Conservation (phyloP, 164 flowering plant species). For the Kalanchoe fedtschenkoi region DNA sequence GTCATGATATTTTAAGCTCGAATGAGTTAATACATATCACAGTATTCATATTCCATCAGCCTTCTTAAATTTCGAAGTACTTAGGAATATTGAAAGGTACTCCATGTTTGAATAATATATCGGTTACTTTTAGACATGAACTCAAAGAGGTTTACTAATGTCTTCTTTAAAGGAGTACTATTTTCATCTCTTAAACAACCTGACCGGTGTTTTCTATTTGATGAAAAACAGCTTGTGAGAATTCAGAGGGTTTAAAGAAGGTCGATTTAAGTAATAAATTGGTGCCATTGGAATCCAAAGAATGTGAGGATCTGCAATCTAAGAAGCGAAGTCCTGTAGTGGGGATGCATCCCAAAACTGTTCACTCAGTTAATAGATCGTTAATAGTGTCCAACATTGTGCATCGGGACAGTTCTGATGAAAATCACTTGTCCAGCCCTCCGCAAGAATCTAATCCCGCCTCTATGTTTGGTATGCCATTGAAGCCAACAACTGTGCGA, state of each 20-base stretch:
- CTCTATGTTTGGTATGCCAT: conserved; percentile 28
- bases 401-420: conserved; percentile 37
- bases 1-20: no score
- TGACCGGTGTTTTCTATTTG: neutral
- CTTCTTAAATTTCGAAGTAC: neutral
- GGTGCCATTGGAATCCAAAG: conserved; percentile 23
- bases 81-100: neutral
- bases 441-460: conserved; percentile 35
- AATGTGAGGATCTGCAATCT: conserved; percentile 17
- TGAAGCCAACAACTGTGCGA: conserved; percentile 40
- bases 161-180: neutral
- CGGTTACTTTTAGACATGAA: no score
- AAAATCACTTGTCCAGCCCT: conserved; percentile 25
- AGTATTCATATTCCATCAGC: neutral
- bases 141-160: neutral
- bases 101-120: no score
- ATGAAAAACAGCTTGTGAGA: conserved; percentile 40
- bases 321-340: conserved; percentile 28
- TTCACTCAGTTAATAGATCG: conserved; percentile 20
- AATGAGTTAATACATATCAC: neutral
- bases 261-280: conserved; percentile 23
- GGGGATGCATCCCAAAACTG: conserved; percentile 17
- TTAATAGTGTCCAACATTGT: conserved; percentile 40
- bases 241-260: conserved; percentile 26
- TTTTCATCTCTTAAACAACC: neutral